Evolutionary conservation across 2,329 filamentous ascomycete genomes (phyloP), one percentile per base, ranked within the genome.

Genomic region (Exophiala dermatitidis): DNA sequence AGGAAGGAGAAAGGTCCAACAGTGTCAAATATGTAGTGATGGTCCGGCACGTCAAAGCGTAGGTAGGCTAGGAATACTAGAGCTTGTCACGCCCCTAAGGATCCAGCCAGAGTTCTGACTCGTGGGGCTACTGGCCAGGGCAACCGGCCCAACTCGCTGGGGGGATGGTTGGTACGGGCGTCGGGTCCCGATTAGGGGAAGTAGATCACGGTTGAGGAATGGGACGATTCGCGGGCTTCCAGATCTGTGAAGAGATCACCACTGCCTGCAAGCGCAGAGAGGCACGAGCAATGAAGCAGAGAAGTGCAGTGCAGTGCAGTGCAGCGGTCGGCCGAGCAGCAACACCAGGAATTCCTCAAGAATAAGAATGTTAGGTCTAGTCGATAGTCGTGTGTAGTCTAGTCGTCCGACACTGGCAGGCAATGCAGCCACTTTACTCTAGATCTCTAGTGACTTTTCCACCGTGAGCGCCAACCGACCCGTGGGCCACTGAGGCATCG

Each of bases 11-110:
- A 53, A 54, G 44, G 42, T 48, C 38, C 31, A 37, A 41, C 34
- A 54, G 52, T 56, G 51, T 53, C 51, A 58, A 59, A 57, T 57
- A 56, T 60, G 50, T 59, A 53, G 53, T 57, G 48, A 48, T 52
- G 56, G 43, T 44, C 52, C 38, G 52, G 46, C 36, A 59, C 50
- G 53, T 60, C 56, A 56, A 58, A 54, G 58, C 58, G 54, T 56
- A 56, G 58, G 54, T 56, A 56, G 58, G 56, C 58, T 55, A 55
- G 55, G 54, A 52, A 54, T 41, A 47, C 45, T 55, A 50, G 45
- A 46, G 57, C 51, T 57, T 56, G 53, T 52, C 48, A 59, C 48
- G 48, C 41, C 48, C 52, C 19, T 19, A 19, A 34, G 55, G 54
- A 54, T 58, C 50, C 48, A 51, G 45, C 50, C 48, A 51, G 45